Evolutionary conservation across 768 basidiomycete species (phyloP), one percentile per base, ranked within the genome.

Genomic region (Leccinum subgranulosum): DNA sequence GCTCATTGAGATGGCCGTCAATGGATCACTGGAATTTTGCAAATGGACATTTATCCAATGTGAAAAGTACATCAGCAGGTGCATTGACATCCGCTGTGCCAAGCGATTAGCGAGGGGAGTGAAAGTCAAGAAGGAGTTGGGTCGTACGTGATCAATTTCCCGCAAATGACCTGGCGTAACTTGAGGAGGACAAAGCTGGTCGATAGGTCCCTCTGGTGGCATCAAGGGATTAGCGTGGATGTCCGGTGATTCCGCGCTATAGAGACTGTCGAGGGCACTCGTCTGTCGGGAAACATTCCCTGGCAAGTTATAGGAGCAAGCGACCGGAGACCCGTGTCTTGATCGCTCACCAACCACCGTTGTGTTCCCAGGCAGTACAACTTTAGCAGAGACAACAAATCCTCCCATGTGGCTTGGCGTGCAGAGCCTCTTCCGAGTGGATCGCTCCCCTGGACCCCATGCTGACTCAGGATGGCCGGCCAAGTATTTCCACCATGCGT

Each of bases 1-100:
- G 34, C 76, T 73, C 62, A 81, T 79, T 12, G 80, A 81, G 19
- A 83, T 79, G 34, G 70, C 68, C 62, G 73, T 75, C 50, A 68
- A 60, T 29, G 74, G 64, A 56, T 77, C 73, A 6, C 70, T 71
- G 4, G 61, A 64, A 23, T 78, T 71, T 48, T 84, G 77, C 7
- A 89, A 69, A 59, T 87, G 79, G 14, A 80, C 56, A 60, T 86
- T 85, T 60, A 90, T 85, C 90, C 90, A 93, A 65, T 91, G 82
- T 17, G 84, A 79, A 69, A 92, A 92, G 69, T 91, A 92, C 87
- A 89, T 90, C 58, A 93, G 72, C 47, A 92, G 77, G 67, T 90
- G 90, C 27, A 92, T 68, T 5, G 88, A 83, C 69, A 78, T 82
- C 65, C 81, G 79, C 90, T 92, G 61, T 31, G 58, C 25, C 25